Conservation (phyloP, 2,329 filamentous ascomycete species). For the Diaporthe sp. region DNA sequence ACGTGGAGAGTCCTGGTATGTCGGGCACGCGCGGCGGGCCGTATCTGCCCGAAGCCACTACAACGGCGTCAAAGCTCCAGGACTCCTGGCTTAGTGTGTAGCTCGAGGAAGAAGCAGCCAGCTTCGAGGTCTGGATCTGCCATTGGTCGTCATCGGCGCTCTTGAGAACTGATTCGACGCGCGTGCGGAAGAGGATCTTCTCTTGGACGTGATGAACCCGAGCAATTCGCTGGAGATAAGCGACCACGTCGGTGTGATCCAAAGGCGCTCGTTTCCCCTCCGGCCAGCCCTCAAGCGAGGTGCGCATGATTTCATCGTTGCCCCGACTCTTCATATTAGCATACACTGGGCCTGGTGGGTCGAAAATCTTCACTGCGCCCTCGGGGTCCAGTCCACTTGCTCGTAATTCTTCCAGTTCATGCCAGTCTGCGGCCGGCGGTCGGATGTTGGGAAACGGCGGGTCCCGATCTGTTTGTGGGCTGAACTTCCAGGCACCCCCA, state of each 20-base stretch:
- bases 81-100: constrained; percentile 60
- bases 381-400: neutral
- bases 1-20: constrained; percentile 56
- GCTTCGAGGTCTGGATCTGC: neutral
- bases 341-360: neutral
- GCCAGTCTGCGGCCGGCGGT: neutral
- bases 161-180: neutral
- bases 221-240: neutral
- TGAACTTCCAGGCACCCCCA: neutral
- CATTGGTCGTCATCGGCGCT: neutral
- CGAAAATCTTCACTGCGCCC: neutral
- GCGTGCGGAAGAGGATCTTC: neutral
- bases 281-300: neutral
- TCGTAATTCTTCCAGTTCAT: neutral
- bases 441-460: neutral
- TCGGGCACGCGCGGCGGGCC: constrained; percentile 54
- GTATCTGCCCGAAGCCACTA: constrained; percentile 58
- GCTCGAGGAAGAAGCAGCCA: neutral
- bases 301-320: neutral
- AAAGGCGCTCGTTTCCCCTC: neutral
- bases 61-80: constrained; percentile 55
- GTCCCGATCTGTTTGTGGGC: neutral
- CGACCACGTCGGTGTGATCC: neutral
- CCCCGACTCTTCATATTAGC: constrained; percentile 6
- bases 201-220: neutral